Evolutionary conservation across 306 rosid genomes (phyloP).

Genomic region (Trifolium subterraneum): DNA sequence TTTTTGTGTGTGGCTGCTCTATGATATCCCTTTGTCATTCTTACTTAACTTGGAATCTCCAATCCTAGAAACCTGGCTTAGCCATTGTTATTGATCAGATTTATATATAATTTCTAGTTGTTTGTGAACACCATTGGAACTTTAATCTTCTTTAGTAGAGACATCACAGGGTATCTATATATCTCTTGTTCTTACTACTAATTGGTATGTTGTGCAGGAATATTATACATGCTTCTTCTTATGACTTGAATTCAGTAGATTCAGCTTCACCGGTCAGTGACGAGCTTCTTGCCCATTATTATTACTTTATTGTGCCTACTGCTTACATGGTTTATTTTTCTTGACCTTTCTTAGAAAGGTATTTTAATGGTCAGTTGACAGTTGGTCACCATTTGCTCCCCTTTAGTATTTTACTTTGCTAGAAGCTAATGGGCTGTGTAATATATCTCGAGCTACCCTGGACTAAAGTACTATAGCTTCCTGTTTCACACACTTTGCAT

Average conservation of each 20-base stretch:
- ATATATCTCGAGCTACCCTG: too few relatives aligned
- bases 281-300: slow-evolving; percentile 25
- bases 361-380: too few relatives aligned
- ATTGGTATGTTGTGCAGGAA: slow-evolving; percentile 62
- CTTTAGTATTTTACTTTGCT: too few relatives aligned
- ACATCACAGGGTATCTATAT: background rate
- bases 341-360: too few relatives aligned
- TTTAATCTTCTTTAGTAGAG: slow-evolving; percentile 20
- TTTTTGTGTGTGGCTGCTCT: too few relatives aligned
- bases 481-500: too few relatives aligned
- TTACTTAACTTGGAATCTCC: background rate
- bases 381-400: too few relatives aligned
- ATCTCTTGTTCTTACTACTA: slow-evolving; percentile 30
- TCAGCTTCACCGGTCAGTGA: slow-evolving; percentile 75
- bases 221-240: slow-evolving; percentile 56
- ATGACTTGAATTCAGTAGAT: slow-evolving; percentile 72
- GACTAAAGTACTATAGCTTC: too few relatives aligned
- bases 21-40: background rate
- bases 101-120: slow-evolving; percentile 17
- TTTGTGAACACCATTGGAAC: slow-evolving; percentile 2
- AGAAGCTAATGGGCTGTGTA: too few relatives aligned
- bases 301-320: too few relatives aligned
- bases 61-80: background rate
- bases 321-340: too few relatives aligned
- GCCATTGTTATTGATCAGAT: slow-evolving; percentile 1